These are phyloP conservation scores for Rubroshorea leprosula DNA, from an alignment of 345 rosid genomes.

Conservation along the genomic window DNA sequence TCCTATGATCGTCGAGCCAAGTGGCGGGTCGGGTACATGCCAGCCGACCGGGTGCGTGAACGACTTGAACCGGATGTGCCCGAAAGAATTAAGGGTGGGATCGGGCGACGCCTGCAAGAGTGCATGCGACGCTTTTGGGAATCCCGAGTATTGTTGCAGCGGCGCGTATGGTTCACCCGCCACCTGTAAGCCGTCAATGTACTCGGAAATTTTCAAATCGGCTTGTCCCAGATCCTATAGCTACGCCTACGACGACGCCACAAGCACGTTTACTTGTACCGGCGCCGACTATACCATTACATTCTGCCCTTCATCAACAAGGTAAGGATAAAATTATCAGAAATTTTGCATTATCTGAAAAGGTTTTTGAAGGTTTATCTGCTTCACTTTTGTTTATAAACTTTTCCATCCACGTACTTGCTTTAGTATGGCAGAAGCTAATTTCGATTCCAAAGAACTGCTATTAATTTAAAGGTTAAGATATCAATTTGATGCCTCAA, in stretches of 20 bases:
- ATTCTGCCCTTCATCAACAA: constrained; percentile 60
- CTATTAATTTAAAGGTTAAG: too few relatives aligned
- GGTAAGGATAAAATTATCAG: constrained; percentile 30
- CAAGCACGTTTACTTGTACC: constrained; percentile 72
- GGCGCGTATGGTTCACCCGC: constrained; percentile 54
- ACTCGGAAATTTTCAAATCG: constrained; percentile 52
- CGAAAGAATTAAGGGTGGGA: constrained; percentile 44
- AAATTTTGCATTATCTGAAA: too few relatives aligned
- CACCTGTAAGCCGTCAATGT: constrained; percentile 58
- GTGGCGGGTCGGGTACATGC: constrained; percentile 53
- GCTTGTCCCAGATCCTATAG: constrained; percentile 73
- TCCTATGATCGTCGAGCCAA: constrained; percentile 52
- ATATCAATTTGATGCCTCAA: too few relatives aligned
- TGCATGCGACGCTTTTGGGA: constrained; percentile 72
- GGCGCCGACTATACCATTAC: constrained; percentile 59
- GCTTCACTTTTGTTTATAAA: too few relatives aligned
- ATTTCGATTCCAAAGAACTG: too few relatives aligned
- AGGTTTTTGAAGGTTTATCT: background rate
- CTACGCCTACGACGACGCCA: constrained; percentile 67
- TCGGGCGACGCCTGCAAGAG: constrained; percentile 54
- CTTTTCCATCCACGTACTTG: too few relatives aligned
- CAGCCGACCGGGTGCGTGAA: constrained; percentile 50
- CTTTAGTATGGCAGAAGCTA: too few relatives aligned
- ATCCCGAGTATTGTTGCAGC: constrained; percentile 60
- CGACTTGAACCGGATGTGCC: constrained; percentile 64